phyloP scores from a whole-genome alignment of 129 eudicot species.

The Flaveria ramosissima region DNA sequence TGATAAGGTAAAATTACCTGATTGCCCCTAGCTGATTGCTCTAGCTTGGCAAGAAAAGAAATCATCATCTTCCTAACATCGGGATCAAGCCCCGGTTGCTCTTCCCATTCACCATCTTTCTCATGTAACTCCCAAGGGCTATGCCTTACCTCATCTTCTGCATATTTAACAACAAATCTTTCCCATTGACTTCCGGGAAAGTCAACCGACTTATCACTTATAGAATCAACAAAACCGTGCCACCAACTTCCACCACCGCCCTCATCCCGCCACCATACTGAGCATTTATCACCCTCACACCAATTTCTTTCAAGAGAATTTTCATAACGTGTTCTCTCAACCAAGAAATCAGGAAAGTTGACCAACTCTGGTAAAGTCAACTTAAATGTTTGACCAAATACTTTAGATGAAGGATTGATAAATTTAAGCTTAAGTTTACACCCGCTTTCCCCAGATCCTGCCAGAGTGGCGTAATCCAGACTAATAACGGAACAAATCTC shows the following conservation, averaged over 20 bases:
- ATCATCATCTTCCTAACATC: constrained; percentile 41
- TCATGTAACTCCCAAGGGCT: constrained; percentile 93
- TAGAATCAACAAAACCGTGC: constrained; percentile 51
- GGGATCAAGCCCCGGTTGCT: constrained; percentile 52
- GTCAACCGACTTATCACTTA: constrained; percentile 43
- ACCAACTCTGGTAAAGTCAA: constrained; percentile 72
- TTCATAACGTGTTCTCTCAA: constrained; percentile 78
- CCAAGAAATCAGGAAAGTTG: constrained; percentile 76
- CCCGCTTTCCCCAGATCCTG: constrained; percentile 93
- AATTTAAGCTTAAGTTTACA: constrained; percentile 72
- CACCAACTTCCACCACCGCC: constrained; percentile 71
- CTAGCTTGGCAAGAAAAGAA: constrained; percentile 45
- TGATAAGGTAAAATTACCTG: constrained; percentile 40
- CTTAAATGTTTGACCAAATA: constrained; percentile 45
- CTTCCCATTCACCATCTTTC: constrained; percentile 37
- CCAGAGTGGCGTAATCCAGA: constrained; percentile 42
- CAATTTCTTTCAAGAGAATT: constrained; percentile 66
- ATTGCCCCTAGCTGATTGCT: constrained; percentile 42
- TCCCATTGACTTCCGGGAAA: constrained; percentile 96
- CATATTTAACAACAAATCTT: constrained; percentile 51
- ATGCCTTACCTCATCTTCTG: constrained; percentile 35
- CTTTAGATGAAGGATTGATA: constrained; percentile 44
- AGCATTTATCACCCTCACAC: constrained; percentile 64
- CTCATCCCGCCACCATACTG: constrained; percentile 83
- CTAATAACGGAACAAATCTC: constrained; percentile 69